phyloP scores from a whole-genome alignment of 345 rosid species.

The Erucastrum elatum region DNA sequence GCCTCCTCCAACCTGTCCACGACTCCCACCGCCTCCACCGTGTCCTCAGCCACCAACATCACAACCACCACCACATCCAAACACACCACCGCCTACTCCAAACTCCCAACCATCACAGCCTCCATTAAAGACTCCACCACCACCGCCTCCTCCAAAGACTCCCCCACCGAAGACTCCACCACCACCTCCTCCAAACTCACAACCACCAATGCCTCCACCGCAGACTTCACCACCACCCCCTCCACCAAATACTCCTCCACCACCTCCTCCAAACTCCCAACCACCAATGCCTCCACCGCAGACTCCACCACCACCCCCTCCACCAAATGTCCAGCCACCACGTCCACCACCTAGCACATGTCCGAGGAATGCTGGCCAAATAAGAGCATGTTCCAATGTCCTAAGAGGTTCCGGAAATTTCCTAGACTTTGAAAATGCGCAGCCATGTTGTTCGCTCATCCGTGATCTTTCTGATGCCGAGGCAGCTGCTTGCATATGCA shows the following conservation, averaged over 20 bases:
- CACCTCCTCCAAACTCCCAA: not conserved
- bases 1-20: not conserved
- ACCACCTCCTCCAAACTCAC: not conserved
- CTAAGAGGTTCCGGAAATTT: not conserved
- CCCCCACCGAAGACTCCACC: not conserved
- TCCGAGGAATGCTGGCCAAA: not conserved
- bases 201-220: not conserved
- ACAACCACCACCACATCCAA: not conserved
- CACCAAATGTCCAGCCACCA: not conserved
- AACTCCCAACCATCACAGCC: not conserved
- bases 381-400: not conserved
- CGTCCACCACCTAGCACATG: not conserved
- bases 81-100: not conserved
- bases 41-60: not conserved
- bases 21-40: not conserved
- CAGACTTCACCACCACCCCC: not conserved
- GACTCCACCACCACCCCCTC: not conserved
- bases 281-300: not conserved
- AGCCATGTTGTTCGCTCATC: not conserved
- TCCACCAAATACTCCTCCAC: not conserved
- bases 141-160: not conserved
- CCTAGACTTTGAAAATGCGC: not conserved
- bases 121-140: not conserved
- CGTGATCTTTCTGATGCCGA: not conserved
- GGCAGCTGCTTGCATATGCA: constrained; percentile 1